Conservation (phyloP, 192 early-diverging fungal genomes). For the Mortierella hygrophila region DNA sequence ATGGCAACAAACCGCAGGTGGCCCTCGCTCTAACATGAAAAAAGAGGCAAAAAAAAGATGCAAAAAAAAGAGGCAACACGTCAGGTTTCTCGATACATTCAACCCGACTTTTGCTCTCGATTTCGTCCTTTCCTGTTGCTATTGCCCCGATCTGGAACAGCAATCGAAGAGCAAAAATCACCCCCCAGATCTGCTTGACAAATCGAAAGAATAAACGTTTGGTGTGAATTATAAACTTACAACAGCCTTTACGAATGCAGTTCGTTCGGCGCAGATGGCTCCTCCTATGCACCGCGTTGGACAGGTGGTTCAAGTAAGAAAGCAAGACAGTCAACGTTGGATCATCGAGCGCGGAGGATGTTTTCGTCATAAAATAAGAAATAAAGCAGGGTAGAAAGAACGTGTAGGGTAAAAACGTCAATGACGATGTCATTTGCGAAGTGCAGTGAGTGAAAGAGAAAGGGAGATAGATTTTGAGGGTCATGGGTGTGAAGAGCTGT, state of each 20-base stretch:
- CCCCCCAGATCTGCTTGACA: neutral
- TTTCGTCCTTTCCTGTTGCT: neutral
- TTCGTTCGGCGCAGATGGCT: conserved; percentile 92
- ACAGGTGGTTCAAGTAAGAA: neutral
- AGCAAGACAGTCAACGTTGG: conserved; percentile 6
- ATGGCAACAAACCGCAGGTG: conserved; percentile 79
- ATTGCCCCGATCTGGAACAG: neutral
- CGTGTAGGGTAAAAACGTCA: conserved; percentile 2
- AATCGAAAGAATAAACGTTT: conserved; percentile 8
- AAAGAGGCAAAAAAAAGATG: neutral
- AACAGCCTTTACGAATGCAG: conserved; percentile 90
- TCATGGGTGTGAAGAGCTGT: neutral
- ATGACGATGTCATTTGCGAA: neutral
- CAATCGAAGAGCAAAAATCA: neutral
- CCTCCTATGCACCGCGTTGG: conserved; percentile 61
- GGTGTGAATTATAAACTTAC: conserved; percentile 56
- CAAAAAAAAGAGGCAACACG: neutral
- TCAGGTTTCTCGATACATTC: neutral
- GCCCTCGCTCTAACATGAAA: conserved; percentile 68
- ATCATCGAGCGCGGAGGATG: neutral
- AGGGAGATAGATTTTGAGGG: neutral
- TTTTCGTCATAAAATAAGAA: neutral
- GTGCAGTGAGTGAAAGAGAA: neutral
- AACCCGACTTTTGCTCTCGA: neutral
- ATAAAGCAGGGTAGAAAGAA: neutral